Evolutionary conservation across 257 asterid genomes (phyloP).

Genomic region (Galeopsis tetrahit): DNA sequence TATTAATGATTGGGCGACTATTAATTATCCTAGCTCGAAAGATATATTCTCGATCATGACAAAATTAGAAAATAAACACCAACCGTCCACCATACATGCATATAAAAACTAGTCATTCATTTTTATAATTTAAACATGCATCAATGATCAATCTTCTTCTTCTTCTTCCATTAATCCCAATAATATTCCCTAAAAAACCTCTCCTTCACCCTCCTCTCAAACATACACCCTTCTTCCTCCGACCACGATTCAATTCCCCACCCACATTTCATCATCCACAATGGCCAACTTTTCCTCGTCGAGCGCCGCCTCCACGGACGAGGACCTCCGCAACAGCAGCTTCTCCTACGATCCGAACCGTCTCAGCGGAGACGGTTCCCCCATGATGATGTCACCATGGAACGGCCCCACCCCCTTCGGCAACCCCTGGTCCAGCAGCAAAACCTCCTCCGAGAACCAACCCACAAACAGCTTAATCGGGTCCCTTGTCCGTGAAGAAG

Average conservation of each 20-base stretch:
- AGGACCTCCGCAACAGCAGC: not conserved
- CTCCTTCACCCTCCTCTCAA: not conserved
- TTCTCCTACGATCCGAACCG: conserved; percentile 17
- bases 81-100: too few species aligned
- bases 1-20: too few species aligned
- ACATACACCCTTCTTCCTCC: not conserved
- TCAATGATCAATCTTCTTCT: too few species aligned
- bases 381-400: conserved; percentile 20
- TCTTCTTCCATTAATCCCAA: not conserved
- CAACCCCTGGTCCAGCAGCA: not conserved
- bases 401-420: not conserved
- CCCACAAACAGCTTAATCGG: conserved; percentile 13
- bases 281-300: not conserved
- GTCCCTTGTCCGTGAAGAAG: conserved; percentile 1
- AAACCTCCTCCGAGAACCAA: not conserved
- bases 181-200: conserved; percentile 3
- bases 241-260: not conserved
- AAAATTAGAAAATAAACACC: too few species aligned
- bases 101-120: not conserved
- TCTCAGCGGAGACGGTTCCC: conserved; percentile 5
- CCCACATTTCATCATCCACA: not conserved
- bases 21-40: too few species aligned
- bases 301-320: conserved; percentile 15
- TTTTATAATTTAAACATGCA: not conserved
- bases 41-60: too few species aligned